Evolutionary conservation across 371 early-diverging fungal genomes (phyloP).

Genomic region (Gilbertella persicaria): DNA sequence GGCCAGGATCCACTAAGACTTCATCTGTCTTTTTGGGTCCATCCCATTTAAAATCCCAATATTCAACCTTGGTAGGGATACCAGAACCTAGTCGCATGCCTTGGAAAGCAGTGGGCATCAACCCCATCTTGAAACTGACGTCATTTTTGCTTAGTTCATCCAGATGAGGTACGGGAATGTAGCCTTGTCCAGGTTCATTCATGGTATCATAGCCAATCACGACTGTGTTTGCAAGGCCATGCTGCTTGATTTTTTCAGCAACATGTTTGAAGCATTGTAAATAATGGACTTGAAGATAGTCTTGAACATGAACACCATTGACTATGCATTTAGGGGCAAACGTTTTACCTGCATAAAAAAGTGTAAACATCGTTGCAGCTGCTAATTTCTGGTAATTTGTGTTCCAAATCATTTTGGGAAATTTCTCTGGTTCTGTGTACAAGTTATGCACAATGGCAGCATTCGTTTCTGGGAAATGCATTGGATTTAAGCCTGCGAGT

Average conservation of each 20-base stretch:
- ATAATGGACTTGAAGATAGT: constrained; percentile 54
- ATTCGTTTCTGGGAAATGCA: constrained; percentile 69
- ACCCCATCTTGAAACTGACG: constrained; percentile 57
- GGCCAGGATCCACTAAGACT: constrained; percentile 48
- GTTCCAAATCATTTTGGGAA: constrained; percentile 86
- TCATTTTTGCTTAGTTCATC: constrained; percentile 45
- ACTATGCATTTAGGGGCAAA: constrained; percentile 68
- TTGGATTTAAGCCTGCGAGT: constrained; percentile 67
- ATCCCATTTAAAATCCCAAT: constrained; percentile 60
- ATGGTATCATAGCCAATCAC: constrained; percentile 77
- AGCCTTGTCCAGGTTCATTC: constrained; percentile 77
- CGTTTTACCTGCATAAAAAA: constrained; percentile 79
- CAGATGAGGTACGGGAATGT: constrained; percentile 52
- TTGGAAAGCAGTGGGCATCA: constrained; percentile 66
- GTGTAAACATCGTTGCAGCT: constrained; percentile 83
- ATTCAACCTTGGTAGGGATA: constrained; percentile 50
- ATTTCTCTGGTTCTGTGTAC: constrained; percentile 67
- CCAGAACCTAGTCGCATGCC: constrained; percentile 69
- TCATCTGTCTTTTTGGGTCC: constrained; percentile 55
- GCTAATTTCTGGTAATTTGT: constrained; percentile 86
- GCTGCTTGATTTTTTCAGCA: constrained; percentile 33
- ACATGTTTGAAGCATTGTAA: constrained; percentile 57
- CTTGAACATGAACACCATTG: constrained; percentile 56
- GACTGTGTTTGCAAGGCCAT: constrained; percentile 51
- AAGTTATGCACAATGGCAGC: constrained; percentile 80